A percentile compares a stretch with the other conserved stretches of the same genome.
These are phyloP conservation scores for Cyberlindnera japonica DNA, from an alignment of 805 yeast species.

Conservation along the genomic window DNA sequence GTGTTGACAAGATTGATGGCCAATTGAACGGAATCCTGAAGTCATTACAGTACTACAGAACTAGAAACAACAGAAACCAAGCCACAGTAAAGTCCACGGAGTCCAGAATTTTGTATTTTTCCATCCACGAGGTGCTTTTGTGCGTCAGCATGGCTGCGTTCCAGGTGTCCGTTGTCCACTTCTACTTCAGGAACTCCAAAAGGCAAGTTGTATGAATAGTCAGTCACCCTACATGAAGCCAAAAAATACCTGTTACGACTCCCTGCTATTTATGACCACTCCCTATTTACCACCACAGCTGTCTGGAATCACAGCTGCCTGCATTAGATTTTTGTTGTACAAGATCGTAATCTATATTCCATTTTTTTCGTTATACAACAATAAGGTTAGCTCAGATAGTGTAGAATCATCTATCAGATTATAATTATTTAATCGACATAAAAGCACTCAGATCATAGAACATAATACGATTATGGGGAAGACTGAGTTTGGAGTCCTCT, in stretches of 20 bases:
- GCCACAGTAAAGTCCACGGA: constrained; percentile 83
- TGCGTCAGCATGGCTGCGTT: constrained; percentile 73
- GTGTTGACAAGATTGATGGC: constrained; percentile 55
- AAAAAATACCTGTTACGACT: no score
- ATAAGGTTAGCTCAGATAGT: no score
- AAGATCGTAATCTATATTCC: no score
- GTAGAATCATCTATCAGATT: not conserved
- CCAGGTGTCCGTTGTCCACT: constrained; percentile 65
- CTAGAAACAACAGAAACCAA: constrained; percentile 89
- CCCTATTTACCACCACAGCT: not conserved
- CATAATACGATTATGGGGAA: no score
- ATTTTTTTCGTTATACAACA: no score
- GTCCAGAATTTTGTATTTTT: constrained; percentile 72
- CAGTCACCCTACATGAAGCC: not conserved
- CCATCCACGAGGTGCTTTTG: constrained; percentile 64
- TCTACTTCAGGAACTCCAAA: constrained; percentile 69
- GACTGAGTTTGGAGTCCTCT: constrained; percentile 33
- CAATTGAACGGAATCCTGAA: constrained; percentile 55
- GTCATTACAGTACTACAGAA: constrained; percentile 75
- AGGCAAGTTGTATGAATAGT: constrained; percentile 42
- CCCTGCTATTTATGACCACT: not conserved
- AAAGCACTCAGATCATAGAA: no score
- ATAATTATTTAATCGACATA: no score
- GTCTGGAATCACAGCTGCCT: no score
- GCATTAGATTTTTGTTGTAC: no score